phyloP scores from a whole-genome alignment of 108 stramenopile species.

The Skeletonema menzelii region DNA sequence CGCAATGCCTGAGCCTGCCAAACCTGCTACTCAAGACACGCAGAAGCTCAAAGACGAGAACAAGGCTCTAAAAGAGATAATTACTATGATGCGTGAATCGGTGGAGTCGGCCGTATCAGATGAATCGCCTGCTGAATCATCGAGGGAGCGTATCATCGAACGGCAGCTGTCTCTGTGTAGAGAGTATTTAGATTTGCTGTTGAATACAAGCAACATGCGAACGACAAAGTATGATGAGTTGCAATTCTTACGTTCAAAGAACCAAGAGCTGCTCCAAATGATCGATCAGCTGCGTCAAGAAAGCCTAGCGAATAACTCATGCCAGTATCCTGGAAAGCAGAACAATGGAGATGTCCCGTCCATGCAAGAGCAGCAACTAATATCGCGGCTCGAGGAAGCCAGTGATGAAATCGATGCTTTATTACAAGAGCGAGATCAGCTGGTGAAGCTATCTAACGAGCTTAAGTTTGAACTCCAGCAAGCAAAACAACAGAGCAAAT shows the following conservation, averaged over 20 bases:
- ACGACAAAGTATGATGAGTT: constrained; percentile 12
- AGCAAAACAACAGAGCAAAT: not conserved
- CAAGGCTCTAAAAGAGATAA: constrained; percentile 31
- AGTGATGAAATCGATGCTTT: constrained; percentile 32
- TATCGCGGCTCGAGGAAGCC: constrained; percentile 38
- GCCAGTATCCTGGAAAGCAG: not conserved
- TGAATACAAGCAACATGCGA: constrained; percentile 2
- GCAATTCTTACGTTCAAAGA: constrained; percentile 21
- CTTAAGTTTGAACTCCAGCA: constrained; percentile 21
- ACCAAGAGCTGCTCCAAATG: constrained; percentile 12
- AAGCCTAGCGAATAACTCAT: not conserved
- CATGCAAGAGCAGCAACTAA: constrained; percentile 25
- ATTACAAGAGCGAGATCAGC: constrained; percentile 20
- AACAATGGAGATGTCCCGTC: constrained; percentile 6
- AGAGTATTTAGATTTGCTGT: constrained; percentile 34
- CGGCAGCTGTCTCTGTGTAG: constrained; percentile 31
- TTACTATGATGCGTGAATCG: constrained; percentile 36
- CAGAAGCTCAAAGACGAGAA: constrained; percentile 25
- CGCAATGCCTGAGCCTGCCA: not conserved
- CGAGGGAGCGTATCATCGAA: constrained; percentile 8
- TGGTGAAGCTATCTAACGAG: constrained; percentile 17
- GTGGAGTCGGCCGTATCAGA: constrained; percentile 23
- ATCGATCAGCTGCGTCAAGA: constrained; percentile 29
- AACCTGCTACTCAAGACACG: not conserved
- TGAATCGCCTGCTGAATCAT: not conserved